These are phyloP conservation scores for Fusarium tjaetaba DNA, from an alignment of 2,329 filamentous ascomycete species.

Conservation along the genomic window DNA sequence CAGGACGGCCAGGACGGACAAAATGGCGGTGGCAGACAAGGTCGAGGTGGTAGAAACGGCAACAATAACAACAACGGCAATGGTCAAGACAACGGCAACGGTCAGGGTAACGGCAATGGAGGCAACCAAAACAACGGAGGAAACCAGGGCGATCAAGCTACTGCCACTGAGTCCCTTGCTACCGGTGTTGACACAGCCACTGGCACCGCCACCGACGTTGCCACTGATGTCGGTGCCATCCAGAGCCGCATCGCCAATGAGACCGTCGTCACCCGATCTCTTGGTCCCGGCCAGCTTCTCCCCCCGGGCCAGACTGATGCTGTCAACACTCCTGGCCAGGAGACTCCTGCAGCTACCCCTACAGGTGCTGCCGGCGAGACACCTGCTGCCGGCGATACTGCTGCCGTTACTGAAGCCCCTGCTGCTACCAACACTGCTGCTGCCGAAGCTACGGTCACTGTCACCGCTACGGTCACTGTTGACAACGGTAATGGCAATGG, in stretches of 20 bases:
- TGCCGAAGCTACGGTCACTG: neutral
- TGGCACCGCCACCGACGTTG: neutral
- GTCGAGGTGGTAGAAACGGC: neutral
- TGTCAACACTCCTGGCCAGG: neutral
- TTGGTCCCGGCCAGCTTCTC: neutral
- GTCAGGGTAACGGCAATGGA: neutral
- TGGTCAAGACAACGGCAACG: neutral
- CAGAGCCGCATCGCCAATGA: neutral
- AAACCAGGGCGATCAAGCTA: neutral
- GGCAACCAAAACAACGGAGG: neutral
- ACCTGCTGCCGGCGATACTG: neutral
- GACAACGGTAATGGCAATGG: neutral
- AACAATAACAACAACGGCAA: neutral
- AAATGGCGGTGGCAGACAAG: neutral
- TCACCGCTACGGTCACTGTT: neutral
- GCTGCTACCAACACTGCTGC: neutral
- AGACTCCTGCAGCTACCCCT: no score
- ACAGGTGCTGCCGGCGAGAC: no score
- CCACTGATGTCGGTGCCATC: neutral
- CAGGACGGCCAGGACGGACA: neutral
- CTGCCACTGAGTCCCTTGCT: neutral
- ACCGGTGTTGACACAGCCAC: neutral
- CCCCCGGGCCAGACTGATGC: neutral
- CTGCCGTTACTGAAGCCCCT: neutral
- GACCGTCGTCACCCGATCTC: neutral